Base-by-base conservation (phyloP, 2,329 filamentous ascomycete genomes). In the Fusarium stilboides region DNA sequence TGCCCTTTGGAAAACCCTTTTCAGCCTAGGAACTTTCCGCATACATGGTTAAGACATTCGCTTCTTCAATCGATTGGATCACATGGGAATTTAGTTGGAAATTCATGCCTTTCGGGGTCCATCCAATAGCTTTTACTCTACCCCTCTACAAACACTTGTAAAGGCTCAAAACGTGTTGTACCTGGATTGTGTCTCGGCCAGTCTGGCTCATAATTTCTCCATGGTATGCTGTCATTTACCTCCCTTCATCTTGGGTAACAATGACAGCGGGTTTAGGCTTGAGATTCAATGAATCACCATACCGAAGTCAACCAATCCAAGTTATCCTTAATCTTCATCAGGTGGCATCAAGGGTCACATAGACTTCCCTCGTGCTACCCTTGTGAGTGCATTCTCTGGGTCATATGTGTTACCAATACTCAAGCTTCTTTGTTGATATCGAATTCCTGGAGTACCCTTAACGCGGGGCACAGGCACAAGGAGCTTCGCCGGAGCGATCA, bases 231-330 rank as follows among this genome's bases (percentile, higher is more conserved):
- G 39, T 42, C 26, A 54, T 62, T 60, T 61, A 42, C 36, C 68
- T 70, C 68, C 68, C 68, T 70, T 65, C 33, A 54, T 51, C 60
- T 43, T n/a, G 39, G 63, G 52, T 28, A 62, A 57, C 39, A 43
- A 69, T 53, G 37, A 28, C 50, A 53, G 56, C 33, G 47, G 44
- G 39, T 49, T 51, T 24, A n/a, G 36, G 37, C 54, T 57, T 55
- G 64, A 45, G 55, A 67, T 64, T 62, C 45, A 63, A 69, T 69
- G 68, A 69, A 71, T 71, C 68, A 71, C 53, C 68, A 71, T 69
- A 22, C 68, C 68, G 42, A 51, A 34, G 33, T 14, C 46, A 37
- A 22, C 59, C 61, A 64, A 64, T 58, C 59, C 43, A 45, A 42
- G 26, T 43, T 26, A 49, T 68, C 51, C 63, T 58, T 54, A 22